Conservation (phyloP, 2,329 filamentous ascomycete species). For the Alternaria sp. region DNA sequence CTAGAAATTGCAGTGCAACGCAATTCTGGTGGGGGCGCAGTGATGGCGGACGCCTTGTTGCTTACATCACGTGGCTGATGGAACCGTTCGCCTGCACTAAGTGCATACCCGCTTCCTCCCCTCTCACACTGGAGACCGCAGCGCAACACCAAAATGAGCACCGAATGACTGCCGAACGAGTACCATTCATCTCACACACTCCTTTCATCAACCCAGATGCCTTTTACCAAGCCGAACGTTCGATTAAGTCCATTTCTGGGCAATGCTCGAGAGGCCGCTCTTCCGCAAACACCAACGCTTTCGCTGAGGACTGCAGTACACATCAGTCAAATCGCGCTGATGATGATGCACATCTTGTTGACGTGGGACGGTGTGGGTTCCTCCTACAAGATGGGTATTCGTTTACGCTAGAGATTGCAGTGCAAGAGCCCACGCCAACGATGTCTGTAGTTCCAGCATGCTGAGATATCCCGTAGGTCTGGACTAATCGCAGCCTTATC, state of each 20-base stretch:
- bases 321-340: not conserved
- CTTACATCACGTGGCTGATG: no score
- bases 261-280: not conserved
- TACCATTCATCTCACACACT: not conserved
- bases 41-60: no score
- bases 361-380: not conserved
- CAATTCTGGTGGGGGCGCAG: no score
- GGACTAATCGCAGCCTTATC: not conserved
- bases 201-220: not conserved
- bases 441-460: no score
- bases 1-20: not conserved
- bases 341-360: not conserved
- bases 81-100: no score
- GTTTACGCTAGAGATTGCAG: not conserved
- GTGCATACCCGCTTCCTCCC: no score
- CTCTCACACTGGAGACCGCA: not conserved
- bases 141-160: not conserved
- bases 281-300: not conserved
- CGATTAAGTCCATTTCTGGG: not conserved
- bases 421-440: not conserved
- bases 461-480: not conserved
- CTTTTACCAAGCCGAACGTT: not conserved
- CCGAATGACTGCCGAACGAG: not conserved
- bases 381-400: not conserved
- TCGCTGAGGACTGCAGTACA: not conserved